Base-by-base conservation (phyloP, 2,329 filamentous ascomycete genomes). In the Ascochyta koolunga region DNA sequence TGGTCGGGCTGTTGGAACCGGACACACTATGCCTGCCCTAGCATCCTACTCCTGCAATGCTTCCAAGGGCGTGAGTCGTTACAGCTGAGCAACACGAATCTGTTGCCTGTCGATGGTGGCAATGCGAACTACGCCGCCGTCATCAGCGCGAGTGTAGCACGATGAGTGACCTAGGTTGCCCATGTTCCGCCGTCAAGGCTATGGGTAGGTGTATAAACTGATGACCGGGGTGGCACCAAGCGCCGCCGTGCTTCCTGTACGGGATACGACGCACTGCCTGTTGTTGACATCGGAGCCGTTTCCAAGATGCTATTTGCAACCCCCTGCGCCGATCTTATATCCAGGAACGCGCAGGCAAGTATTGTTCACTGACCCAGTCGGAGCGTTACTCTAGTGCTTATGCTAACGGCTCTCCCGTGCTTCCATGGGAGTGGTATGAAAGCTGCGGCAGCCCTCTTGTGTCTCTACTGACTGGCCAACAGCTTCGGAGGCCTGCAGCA, bases 371-470 rank as follows among this genome's bases (percentile, higher is more conserved):
- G 65, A 68, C 64, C 59, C 60, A 59, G 46, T 61, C 59, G 62
- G 67, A 62, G 44, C 50, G 58, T 59, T 53, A 37, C 53, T 54
- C 53, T 72, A 72, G 70, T 66, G 70, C 71, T 73, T 71, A 72
- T 69, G 61, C 63, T 53, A 70, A 69, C 64, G 59, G 62, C 60
- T 63, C 59, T 67, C 60, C 61, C 65, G 59, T 59, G 58, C 54
- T 68, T 67, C 59, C 39, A 65, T 67, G 70, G 71, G 54, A 63
- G 70, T 71, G 64, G 54, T 70, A 67, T 73, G 67, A 69, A 74
- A 72, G 59, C 59, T 53, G 55, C 39, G 45, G 41, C 25, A 44
- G 59, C 58, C 62, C 61, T 63, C 58, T 59, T 16, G 46, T 55
- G 41, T 25, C 39, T 52, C 32, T 42, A 68, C 61, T 73, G 63